Base-by-base conservation (phyloP, 169 alveolate species). In the Blepharisma undulans region DNA sequence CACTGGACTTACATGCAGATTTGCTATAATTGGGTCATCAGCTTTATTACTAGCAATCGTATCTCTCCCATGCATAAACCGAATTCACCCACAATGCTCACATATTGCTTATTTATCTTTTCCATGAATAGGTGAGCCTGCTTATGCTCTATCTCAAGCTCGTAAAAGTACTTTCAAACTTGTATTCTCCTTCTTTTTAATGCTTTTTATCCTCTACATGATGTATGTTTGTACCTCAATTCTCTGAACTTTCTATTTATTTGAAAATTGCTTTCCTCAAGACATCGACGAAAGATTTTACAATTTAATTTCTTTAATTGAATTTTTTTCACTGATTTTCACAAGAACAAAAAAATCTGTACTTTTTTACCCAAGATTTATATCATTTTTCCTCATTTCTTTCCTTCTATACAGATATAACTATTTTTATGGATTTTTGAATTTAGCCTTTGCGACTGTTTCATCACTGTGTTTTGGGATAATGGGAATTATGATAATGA, bases 81-180 rank as follows among this genome's bases (percentile, higher is more conserved):
- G 60, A 21, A 33, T 33, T 48, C 27, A 22, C 27, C 76, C 33
- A n/a, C 33, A 82, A 21, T 32, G 30, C 34, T 19, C 33, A 22
- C 22, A 32, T 32, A 60, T 82, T 21, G 34, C 60, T 4, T 82
- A 32, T 82, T 82, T 32, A 72, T 82, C 89, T 4, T 82, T 82
- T 48, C 89, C 89, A 7, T 82, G 89, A 72, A 33, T 33, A 36
- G 89, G 89, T 10, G 76, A 82, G 76, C 89, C 89, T 36, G 89
- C 89, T 22, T 82, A 36, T 60, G 72, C 89, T 0, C 36, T 82
- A 8, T 32, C 76, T n/a, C 33, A 82, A 21, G 30, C 72, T 22
- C 76, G 89, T 1, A 82, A 60, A 82, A 72, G 89, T 3, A 82
- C 60, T 22, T 72, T 72, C 14, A 21, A 22, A 4, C 36, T 82